Percentiles rank a stretch among this genome's conserved stretches.
phyloP scores from a whole-genome alignment of 495 filamentous ascomycete genomes.

The Amniculicola lignicola region DNA sequence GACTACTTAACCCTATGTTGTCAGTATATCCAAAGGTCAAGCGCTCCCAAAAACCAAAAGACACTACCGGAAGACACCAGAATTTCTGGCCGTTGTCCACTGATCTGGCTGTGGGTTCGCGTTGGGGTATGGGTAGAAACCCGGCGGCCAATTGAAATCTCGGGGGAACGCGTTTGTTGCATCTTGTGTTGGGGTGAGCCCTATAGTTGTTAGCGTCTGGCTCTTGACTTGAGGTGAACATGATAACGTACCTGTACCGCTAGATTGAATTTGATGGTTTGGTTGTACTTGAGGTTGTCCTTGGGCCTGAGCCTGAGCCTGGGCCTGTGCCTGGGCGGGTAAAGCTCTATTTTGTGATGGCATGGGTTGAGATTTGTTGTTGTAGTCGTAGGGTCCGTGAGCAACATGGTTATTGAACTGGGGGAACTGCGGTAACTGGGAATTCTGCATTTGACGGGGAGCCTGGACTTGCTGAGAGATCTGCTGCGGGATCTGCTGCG shows the following conservation, averaged over 20 bases:
- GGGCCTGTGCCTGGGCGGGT: no score
- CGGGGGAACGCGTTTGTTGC: slow-evolving; percentile 19
- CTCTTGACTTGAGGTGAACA: background rate
- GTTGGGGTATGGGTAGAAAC: slow-evolving; percentile 13
- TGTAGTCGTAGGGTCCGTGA: slow-evolving; percentile 19
- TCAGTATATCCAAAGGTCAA: no score
- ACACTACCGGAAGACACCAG: slow-evolving; percentile 6
- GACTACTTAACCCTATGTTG: no score
- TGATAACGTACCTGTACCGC: slow-evolving; percentile 12
- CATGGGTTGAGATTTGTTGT: slow-evolving; percentile 23
- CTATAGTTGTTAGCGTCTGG: background rate
- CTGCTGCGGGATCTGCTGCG: no score
- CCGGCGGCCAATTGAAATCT: slow-evolving; percentile 15
- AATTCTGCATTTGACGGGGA: no score
- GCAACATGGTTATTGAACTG: slow-evolving; percentile 9
- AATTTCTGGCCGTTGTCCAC: slow-evolving; percentile 9
- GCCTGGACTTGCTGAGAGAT: no score
- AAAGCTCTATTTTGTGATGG: background rate
- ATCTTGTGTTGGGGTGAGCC: slow-evolving; percentile 14
- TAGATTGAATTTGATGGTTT: slow-evolving; percentile 24
- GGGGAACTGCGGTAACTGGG: slow-evolving; percentile 20
- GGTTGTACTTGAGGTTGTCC: slow-evolving; percentile 7
- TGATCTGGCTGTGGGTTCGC: slow-evolving; percentile 15
- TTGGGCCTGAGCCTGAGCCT: no score
- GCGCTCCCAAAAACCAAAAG: no score